Evolutionary conservation across 441 rosid genomes (phyloP).

Genomic region (Aleurites moluccanus): DNA sequence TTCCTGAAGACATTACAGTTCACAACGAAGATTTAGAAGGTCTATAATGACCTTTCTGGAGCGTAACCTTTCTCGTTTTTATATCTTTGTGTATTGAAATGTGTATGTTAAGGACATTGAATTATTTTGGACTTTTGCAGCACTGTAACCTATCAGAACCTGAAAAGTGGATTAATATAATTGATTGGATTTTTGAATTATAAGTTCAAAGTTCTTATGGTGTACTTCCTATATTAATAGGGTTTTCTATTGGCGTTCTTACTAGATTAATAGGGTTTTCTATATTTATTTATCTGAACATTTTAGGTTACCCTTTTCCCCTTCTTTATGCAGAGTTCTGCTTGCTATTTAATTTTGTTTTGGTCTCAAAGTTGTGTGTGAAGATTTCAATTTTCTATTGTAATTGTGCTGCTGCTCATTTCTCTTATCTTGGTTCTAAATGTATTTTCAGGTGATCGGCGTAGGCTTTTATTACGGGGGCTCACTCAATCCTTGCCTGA

Average conservation of each 20-base stretch:
- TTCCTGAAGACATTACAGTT: conserved; percentile 98
- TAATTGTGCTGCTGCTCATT: neutral
- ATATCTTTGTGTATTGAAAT: neutral
- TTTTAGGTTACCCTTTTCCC: neutral
- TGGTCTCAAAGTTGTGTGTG: neutral
- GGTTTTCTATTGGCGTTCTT: too few relatives aligned
- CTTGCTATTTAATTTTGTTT: neutral
- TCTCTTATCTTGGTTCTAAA: neutral
- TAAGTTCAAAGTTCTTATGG: neutral
- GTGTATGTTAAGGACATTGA: neutral
- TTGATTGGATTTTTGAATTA: neutral
- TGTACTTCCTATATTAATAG: neutral
- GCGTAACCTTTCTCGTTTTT: conserved; percentile 16
- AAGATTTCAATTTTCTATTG: neutral
- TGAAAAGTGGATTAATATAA: neutral
- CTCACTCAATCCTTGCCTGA: conserved; percentile 90
- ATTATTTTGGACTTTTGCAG: conserved; percentile 15
- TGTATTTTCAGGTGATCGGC: conserved; percentile 76
- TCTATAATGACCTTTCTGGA: conserved; percentile 31
- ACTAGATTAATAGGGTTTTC: neutral
- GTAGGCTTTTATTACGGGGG: conserved; percentile 79
- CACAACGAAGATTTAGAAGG: conserved; percentile 99
- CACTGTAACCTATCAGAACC: neutral
- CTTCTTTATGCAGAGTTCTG: neutral
- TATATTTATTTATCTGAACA: neutral